These are phyloP conservation scores for Pichia membranifaciens DNA, from an alignment of 805 yeast genomes.

Conservation along the genomic window DNA sequence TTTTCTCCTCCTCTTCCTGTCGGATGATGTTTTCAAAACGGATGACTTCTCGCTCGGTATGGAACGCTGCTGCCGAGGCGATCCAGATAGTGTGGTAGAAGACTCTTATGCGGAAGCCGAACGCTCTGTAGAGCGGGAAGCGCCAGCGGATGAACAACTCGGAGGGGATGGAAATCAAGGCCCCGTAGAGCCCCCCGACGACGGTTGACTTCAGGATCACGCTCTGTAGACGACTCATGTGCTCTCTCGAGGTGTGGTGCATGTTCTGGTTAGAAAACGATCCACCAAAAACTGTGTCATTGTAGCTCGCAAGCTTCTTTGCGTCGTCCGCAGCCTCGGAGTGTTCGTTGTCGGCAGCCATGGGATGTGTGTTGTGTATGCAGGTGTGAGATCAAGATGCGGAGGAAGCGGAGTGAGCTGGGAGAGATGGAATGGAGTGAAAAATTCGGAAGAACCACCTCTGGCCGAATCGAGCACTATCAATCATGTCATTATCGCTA, in stretches of 20 bases:
- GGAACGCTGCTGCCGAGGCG: slow-evolving; percentile 32
- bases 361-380: no score
- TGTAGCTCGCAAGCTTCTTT: background rate
- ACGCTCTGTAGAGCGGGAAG: slow-evolving; percentile 33
- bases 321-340: no score
- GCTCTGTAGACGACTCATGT: slow-evolving; percentile 22
- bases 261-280: slow-evolving; percentile 16
- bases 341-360: no score
- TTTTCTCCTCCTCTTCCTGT: slow-evolving; percentile 28
- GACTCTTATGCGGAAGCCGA: slow-evolving; percentile 32
- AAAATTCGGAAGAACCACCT: no score
- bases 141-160: slow-evolving; percentile 33
- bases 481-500: no score
- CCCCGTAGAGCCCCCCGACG: slow-evolving; percentile 34
- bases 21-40: slow-evolving; percentile 28
- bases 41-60: slow-evolving; percentile 32
- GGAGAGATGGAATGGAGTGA: no score
- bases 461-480: no score
- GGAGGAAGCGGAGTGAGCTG: no score
- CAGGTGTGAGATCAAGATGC: no score
- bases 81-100: slow-evolving; percentile 35
- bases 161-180: slow-evolving; percentile 33
- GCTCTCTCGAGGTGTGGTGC: slow-evolving; percentile 18
- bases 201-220: slow-evolving; percentile 30
- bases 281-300: slow-evolving; percentile 15